A percentile compares a stretch with the other conserved stretches of the same genome.
These are phyloP conservation scores for Basidiobolus meristosporus DNA, from an alignment of 371 early-diverging fungal species.

Conservation along the genomic window DNA sequence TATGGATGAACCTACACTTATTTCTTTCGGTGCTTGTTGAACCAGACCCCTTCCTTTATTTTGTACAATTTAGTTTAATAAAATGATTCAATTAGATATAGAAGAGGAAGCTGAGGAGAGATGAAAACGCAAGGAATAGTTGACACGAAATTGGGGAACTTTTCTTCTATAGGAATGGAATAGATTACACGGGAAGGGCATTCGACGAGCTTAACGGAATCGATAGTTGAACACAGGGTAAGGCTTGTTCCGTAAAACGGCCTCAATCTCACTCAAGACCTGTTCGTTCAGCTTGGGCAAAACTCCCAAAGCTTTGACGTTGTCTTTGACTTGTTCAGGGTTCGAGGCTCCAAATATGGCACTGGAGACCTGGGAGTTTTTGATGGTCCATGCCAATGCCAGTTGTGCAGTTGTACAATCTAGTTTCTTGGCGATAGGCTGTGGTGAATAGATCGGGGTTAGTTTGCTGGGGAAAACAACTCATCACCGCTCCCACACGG, in stretches of 20 bases:
- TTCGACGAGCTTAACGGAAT: too few relatives aligned
- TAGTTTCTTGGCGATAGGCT: slow-evolving; percentile 40
- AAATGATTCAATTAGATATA: too few relatives aligned
- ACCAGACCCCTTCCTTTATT: too few relatives aligned
- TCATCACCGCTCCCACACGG: background rate
- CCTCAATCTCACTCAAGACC: slow-evolving; percentile 36
- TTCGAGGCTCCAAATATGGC: slow-evolving; percentile 29
- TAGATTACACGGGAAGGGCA: too few relatives aligned
- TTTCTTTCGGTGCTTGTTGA: too few relatives aligned
- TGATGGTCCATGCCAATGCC: slow-evolving; percentile 66
- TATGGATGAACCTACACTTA: too few relatives aligned
- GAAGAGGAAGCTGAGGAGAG: too few relatives aligned
- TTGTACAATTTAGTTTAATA: too few relatives aligned
- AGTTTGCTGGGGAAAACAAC: background rate
- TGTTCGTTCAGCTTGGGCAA: slow-evolving; percentile 43
- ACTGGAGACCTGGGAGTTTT: slow-evolving; percentile 20
- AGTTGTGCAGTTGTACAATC: slow-evolving; percentile 52
- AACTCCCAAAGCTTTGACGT: slow-evolving; percentile 36
- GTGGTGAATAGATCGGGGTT: background rate
- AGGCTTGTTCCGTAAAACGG: slow-evolving; percentile 53
- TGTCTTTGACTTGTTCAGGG: slow-evolving; percentile 53
- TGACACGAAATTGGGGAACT: too few relatives aligned
- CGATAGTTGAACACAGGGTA: slow-evolving; percentile 34
- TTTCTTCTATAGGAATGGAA: too few relatives aligned
- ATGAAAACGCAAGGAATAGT: too few relatives aligned